Evolutionary conservation across 2,329 filamentous ascomycete genomes (phyloP), one percentile per base, ranked within the genome.

Genomic region (Neonectria sp.): DNA sequence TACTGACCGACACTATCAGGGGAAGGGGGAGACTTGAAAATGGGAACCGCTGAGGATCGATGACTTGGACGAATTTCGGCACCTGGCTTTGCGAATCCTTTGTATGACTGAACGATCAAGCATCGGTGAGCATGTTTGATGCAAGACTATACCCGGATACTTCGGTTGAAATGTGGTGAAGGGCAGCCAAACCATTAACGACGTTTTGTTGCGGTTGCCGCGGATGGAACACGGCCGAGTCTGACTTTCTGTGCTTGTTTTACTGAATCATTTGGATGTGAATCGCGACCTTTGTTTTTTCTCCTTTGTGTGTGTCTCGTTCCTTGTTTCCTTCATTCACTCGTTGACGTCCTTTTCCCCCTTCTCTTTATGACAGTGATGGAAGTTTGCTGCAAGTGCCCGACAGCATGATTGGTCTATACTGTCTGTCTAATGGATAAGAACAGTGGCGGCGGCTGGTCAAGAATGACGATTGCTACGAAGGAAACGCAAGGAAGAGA

Each of bases 71-170:
- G 65, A 68, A 67, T 69, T 73, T 71, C 65, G 51, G 70, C 67
- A 68, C 63, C 69, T 72, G 62, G 71, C 67, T 69, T 73, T 73
- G 68, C 71, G 68, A 67, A 71, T 71, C 71, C 73, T 74, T 72
- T 75, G 70, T 71, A 72, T 67, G 70, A 71, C 70, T 73, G 73
- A 67, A 72, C 63, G 73, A 70, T 69, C 57, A 68, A 69, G 70
- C 69, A 74, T 75, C 68, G 73, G 68, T 69, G 68, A 75, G 67
- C 71, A 73, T 73, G 74, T 73, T 73, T 70, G 71, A 74, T 75
- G 74, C 73, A 76, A 70, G 68, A 74, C 68, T 74, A 76, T 76
- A 76, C 74, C 74, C 74, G 68, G 74, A 67, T 70, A 71, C 65
- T 73, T 76, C 55, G 65, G 71, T 68, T 73, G 71, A 71, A 70